A percentile compares a stretch with the other conserved stretches of the same genome.
phyloP scores from a whole-genome alignment of 1,284 basidiomycete genomes.

The Heterobasidion annosum region DNA sequence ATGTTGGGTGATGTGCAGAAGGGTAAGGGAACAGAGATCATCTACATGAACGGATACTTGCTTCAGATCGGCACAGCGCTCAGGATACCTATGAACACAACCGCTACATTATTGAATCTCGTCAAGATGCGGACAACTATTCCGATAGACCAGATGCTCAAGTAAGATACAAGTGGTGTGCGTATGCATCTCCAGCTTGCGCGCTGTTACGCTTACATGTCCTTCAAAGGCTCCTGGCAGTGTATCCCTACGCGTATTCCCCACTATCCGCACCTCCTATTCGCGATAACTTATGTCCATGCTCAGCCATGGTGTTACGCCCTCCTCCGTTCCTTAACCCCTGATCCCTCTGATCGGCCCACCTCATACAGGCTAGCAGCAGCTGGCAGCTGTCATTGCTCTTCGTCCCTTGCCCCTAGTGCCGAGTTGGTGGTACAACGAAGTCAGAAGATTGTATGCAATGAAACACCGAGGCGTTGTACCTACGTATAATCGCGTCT shows the following conservation, averaged over 20 bases:
- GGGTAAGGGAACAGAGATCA: conserved; percentile 64
- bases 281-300: not conserved
- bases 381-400: no score
- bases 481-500: no score
- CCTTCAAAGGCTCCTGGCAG: not conserved
- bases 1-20: conserved; percentile 66
- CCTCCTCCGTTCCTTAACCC: no score
- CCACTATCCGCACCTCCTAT: no score
- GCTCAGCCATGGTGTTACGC: no score
- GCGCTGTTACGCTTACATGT: not conserved
- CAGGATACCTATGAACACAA: conserved; percentile 55
- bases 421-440: no score
- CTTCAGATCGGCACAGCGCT: conserved; percentile 54
- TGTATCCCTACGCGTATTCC: not conserved
- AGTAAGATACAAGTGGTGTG: not conserved
- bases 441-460: no score
- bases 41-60: conserved; percentile 86
- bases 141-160: conserved; percentile 22
- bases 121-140: conserved; percentile 38
- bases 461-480: no score
- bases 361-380: no score
- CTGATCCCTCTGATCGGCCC: no score
- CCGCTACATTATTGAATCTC: conserved; percentile 53
- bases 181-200: not conserved
- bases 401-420: no score